Conservation (phyloP, 2,329 filamentous ascomycete species). For the Zelopaecilomyces penicillatus region DNA sequence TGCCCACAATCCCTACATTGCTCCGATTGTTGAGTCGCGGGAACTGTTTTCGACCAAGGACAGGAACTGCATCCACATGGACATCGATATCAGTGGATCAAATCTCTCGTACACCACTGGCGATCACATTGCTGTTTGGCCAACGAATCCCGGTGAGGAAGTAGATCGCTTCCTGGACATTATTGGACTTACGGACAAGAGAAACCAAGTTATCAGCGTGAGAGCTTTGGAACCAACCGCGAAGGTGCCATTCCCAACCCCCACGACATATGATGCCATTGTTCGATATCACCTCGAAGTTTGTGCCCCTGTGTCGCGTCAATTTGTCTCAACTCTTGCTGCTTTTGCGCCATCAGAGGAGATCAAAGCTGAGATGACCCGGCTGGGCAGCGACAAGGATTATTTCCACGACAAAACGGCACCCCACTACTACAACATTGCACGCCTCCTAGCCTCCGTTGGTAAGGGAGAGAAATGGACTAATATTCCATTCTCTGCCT, state of each 20-base stretch:
- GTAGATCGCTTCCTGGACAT: conserved; percentile 82
- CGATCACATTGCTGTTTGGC: conserved; percentile 96
- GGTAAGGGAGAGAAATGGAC: conserved; percentile 69
- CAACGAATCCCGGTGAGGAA: conserved; percentile 85
- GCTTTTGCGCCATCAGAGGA: conserved; percentile 82
- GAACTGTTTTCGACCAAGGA: conserved; percentile 86
- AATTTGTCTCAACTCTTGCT: conserved; percentile 80
- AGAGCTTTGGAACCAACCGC: conserved; percentile 91
- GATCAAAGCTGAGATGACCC: conserved; percentile 78
- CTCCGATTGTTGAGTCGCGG: conserved; percentile 81
- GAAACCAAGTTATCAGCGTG: conserved; percentile 73
- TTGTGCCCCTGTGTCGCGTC: conserved; percentile 88
- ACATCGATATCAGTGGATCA: conserved; percentile 82
- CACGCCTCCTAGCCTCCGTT: conserved; percentile 68
- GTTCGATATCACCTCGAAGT: conserved; percentile 96
- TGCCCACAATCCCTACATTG: conserved; percentile 93
- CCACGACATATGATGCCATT: conserved; percentile 91
- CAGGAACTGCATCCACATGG: conserved; percentile 93
- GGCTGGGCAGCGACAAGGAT: conserved; percentile 86
- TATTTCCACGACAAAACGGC: conserved; percentile 85
- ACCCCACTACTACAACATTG: conserved; percentile 79
- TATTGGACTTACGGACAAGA: conserved; percentile 67
- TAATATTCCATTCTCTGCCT: conserved; percentile 82
- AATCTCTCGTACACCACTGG: conserved; percentile 92
- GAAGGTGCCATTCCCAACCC: conserved; percentile 95